Evolutionary conservation across 164 flowering plant species (phyloP).

Genomic region (Nymphaea thermarum): DNA sequence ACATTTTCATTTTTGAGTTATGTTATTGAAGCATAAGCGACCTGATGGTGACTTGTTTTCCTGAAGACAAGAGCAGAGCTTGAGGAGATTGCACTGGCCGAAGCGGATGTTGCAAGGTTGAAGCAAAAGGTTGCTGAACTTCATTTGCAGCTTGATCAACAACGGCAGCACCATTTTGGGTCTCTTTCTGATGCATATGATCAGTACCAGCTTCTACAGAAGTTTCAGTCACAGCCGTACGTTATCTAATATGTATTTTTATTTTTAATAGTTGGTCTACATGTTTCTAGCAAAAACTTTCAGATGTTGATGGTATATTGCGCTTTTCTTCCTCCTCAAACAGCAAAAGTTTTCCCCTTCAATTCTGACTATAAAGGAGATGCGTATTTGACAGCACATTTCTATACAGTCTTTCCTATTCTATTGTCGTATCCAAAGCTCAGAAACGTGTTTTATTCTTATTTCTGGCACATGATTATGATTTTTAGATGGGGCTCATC

Average conservation of each 20-base stretch:
- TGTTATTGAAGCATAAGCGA: neutral
- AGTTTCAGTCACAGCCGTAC: conserved; percentile 64
- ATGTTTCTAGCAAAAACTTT: neutral
- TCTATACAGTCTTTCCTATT: too few relatives aligned
- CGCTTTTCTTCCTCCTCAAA: neutral
- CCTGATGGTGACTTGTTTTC: conserved; percentile 7
- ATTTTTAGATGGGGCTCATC: too few relatives aligned
- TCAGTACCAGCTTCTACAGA: conserved; percentile 52
- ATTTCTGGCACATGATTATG: too few relatives aligned
- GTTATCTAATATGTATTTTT: conserved; percentile 12
- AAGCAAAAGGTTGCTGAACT: conserved; percentile 99
- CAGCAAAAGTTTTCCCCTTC: neutral
- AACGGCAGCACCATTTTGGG: conserved; percentile 86
- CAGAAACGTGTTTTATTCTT: too few relatives aligned
- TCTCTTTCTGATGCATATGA: conserved; percentile 66
- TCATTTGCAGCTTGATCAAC: conserved; percentile 93
- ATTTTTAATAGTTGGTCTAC: neutral
- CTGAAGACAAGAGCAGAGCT: conserved; percentile 96
- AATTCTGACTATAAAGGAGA: too few relatives aligned
- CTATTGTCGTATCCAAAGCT: too few relatives aligned
- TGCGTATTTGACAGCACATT: too few relatives aligned
- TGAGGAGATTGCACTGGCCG: conserved; percentile 98
- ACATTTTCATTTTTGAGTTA: neutral
- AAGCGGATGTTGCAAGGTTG: conserved; percentile 93
- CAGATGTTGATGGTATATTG: neutral